Percentiles rank a stretch among this genome's conserved stretches.
These are phyloP conservation scores for Scopulariopsis brevicaulis DNA, from an alignment of 2,329 filamentous ascomycete genomes.

Conservation along the genomic window DNA sequence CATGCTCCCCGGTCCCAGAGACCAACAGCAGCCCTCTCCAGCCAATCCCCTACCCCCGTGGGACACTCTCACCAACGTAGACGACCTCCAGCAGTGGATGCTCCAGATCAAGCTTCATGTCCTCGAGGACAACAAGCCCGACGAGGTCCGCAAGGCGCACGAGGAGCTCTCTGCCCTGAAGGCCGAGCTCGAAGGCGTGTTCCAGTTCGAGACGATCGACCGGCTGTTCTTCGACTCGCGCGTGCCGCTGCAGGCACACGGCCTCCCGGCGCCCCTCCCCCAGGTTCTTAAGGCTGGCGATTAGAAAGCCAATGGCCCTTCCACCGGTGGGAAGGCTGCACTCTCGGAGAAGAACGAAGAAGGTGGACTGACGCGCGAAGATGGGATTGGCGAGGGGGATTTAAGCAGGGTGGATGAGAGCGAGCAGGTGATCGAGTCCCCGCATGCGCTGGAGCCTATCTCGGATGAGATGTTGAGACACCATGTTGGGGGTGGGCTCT, in stretches of 20 bases:
- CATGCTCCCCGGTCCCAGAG: conserved; percentile 20
- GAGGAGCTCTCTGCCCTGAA: conserved; percentile 35
- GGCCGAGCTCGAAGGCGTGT: conserved; percentile 36
- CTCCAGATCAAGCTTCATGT: conserved; percentile 42
- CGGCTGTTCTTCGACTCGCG: conserved; percentile 42
- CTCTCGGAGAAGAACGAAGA: no score
- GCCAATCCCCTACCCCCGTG: conserved; percentile 29
- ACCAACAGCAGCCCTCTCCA: conserved; percentile 11
- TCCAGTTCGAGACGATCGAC: conserved; percentile 39
- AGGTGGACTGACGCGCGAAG: no score
- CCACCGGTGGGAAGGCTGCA: not conserved
- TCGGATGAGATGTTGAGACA: no score
- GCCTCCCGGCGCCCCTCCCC: conserved; percentile 20
- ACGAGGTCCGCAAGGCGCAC: conserved; percentile 42
- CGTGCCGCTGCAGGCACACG: conserved; percentile 23
- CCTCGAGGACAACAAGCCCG: conserved; percentile 43
- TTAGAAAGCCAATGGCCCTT: not conserved
- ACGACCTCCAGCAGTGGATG: conserved; percentile 40
- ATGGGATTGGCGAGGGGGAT: no score
- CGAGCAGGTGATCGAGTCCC: no score
- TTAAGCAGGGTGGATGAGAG: no score
- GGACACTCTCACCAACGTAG: conserved; percentile 33
- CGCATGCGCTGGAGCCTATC: no score
- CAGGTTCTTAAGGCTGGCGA: conserved; percentile 11
- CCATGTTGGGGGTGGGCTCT: no score